These are phyloP conservation scores for Colletotrichum orchidophilum DNA, from an alignment of 2,329 filamentous ascomycete genomes.

Conservation along the genomic window DNA sequence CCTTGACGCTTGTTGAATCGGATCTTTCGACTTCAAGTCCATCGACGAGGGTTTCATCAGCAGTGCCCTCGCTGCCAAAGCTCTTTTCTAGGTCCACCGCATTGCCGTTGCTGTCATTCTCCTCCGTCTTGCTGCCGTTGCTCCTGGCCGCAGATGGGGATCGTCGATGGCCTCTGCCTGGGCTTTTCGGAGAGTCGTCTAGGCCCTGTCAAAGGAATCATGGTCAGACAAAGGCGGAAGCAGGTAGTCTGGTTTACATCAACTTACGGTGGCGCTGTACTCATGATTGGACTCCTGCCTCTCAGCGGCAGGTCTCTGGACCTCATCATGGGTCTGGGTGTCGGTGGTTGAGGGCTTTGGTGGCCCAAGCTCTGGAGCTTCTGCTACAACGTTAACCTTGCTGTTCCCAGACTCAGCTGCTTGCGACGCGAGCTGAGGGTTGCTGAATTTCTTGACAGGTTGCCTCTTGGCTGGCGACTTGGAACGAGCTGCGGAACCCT, in stretches of 20 bases:
- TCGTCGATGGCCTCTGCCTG: neutral
- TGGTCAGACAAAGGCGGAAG: neutral
- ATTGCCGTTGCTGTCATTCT: constrained; percentile 18
- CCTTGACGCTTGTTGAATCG: constrained; percentile 21
- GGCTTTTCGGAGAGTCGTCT: constrained; percentile 25
- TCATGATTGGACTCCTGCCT: constrained; percentile 27
- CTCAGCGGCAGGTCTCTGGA: constrained; percentile 3
- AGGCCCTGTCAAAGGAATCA: neutral
- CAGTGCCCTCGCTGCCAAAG: constrained; percentile 31
- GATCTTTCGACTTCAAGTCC: constrained; percentile 19
- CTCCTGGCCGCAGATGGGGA: constrained; percentile 13
- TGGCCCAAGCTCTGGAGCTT: constrained; percentile 33
- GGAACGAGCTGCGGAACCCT: constrained; percentile 15
- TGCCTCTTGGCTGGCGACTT: constrained; percentile 22
- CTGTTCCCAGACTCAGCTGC: constrained; percentile 16
- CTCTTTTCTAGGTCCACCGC: constrained; percentile 8
- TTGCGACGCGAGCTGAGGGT: constrained; percentile 21
- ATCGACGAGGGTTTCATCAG: constrained; percentile 30
- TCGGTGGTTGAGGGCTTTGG: neutral
- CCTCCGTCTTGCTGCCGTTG: constrained; percentile 5
- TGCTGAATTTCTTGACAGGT: constrained; percentile 22
- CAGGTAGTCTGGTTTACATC: no score
- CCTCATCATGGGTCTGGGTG: neutral
- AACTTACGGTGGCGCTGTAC: constrained; percentile 16
- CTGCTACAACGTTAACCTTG: constrained; percentile 32